A percentile compares a stretch with the other conserved stretches of the same genome.
Conservation (phyloP, 2,329 filamentous ascomycete species). For the Canariomyces notabilis region DNA sequence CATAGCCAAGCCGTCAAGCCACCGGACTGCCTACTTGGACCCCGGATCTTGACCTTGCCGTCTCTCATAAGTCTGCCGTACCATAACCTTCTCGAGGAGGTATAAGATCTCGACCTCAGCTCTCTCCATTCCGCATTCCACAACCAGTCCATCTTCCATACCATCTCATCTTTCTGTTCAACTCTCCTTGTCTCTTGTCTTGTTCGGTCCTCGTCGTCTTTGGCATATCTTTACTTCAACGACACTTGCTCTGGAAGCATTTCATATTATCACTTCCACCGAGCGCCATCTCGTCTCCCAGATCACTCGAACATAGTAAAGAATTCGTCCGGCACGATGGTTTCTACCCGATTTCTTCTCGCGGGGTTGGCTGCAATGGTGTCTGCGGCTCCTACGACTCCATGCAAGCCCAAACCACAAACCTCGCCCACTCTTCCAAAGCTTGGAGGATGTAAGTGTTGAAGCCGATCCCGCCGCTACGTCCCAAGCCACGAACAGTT, state of each 20-base stretch:
- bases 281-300: background rate
- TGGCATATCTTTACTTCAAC: conserved; percentile 13
- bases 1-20: conserved; percentile 11
- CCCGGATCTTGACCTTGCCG: conserved; percentile 7
- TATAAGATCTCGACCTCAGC: conserved; percentile 18
- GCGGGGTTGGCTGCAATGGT: conserved; percentile 21
- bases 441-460: conserved; percentile 17
- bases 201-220: conserved; percentile 2
- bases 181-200: conserved; percentile 1
- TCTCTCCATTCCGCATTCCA: conserved; percentile 6
- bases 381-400: conserved; percentile 19
- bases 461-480: too few species aligned
- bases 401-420: conserved; percentile 14
- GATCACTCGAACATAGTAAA: background rate
- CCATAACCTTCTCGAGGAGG: conserved; percentile 4
- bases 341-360: conserved; percentile 19
- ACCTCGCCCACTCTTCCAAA: conserved; percentile 20
- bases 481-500: background rate
- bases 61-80: conserved; percentile 7
- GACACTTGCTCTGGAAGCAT: conserved; percentile 17
- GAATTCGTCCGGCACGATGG: conserved; percentile 17
- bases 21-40: conserved; percentile 5
- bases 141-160: conserved; percentile 9
- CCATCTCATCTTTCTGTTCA: conserved; percentile 8
- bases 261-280: conserved; percentile 4